Base-by-base conservation (phyloP, 164 flowering plant genomes). In the Nymphaea thermarum region DNA sequence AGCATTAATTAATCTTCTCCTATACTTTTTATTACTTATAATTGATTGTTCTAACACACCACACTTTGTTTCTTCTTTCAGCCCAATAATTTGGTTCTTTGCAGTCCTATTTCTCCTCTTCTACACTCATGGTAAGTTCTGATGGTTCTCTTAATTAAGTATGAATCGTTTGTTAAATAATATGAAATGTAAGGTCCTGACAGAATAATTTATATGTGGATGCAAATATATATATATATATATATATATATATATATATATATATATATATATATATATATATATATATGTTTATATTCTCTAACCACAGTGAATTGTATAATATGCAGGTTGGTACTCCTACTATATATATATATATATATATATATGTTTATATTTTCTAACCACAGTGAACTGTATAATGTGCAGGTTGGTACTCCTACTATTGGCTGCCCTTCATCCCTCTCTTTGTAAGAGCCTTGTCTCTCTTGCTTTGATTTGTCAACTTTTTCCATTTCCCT, bases 201-300 rank as follows among this genome's bases (percentile, higher is more conserved):
- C 36, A 25, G 36, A 25, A 25, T 25, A 25, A 25, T 25, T 25
- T 25, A 25, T 25, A 25, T 25, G 36, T 25, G 36, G 36, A 25
- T 25, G 36, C 36, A 25, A 5, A 15, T 15, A 60, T 18, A 15
- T 60, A 18, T 15, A 60, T 60, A 18, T 15, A 18, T 15, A 18
- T 15, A 60, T 60, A 15, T 15, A 60, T 60, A 60, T 60, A 60
- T 60, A 60, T 60, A 60, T 60, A 60, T 60, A 60, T 60, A 60
- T 60, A 60, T 60, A 60, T 60, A 60, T 60, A 60, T 60, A 60
- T 60, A 60, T 60, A 60, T 60, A 60, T 60, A 60, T 60, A 60
- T 60, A 15, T 60, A 15, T 60, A 15, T 60, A 15, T 60, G 36
- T 60, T 5, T 18, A 15, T 15, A 15, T 18, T 5, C n/a, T n/a